Percentiles rank a stretch among this genome's conserved stretches.
Evolutionary conservation across 106 monocot genomes (phyloP).

Genomic region (Hemerocallis citrina): DNA sequence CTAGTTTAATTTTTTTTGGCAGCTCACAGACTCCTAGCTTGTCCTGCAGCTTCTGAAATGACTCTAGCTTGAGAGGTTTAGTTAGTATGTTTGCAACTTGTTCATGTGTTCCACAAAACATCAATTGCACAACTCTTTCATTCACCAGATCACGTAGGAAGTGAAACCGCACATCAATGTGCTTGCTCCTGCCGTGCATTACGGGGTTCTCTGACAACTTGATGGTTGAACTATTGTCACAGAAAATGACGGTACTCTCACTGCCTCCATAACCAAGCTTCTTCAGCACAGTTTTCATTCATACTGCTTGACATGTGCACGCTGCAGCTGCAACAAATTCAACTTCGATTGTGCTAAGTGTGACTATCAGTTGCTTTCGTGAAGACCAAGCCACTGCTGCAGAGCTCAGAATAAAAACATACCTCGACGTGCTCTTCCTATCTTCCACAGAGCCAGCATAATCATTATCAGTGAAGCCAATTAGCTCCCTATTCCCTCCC

Average conservation of each 20-base stretch:
- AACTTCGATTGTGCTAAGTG: neutral
- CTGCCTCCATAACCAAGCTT: neutral
- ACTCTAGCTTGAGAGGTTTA: neutral
- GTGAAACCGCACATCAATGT: neutral
- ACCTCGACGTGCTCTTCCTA: neutral
- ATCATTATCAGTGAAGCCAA: neutral
- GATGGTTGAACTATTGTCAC: neutral
- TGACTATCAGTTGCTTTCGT: neutral
- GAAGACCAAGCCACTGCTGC: neutral
- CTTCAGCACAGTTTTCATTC: neutral
- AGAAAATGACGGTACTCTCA: neutral
- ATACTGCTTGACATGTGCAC: neutral
- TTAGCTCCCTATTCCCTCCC: neutral
- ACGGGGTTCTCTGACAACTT: slow-evolving; percentile 1
- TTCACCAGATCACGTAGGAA: neutral
- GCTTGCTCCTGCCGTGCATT: neutral
- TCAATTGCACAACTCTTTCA: neutral
- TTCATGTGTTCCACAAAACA: neutral
- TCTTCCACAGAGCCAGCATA: neutral
- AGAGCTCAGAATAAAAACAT: neutral
- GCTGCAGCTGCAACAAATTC: neutral
- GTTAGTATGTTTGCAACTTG: neutral
- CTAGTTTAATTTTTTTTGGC: neutral
- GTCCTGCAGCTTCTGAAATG: neutral
- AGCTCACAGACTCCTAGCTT: neutral